Evolutionary conservation across 805 yeast genomes (phyloP).

Genomic region (Teunomyces atbi): DNA sequence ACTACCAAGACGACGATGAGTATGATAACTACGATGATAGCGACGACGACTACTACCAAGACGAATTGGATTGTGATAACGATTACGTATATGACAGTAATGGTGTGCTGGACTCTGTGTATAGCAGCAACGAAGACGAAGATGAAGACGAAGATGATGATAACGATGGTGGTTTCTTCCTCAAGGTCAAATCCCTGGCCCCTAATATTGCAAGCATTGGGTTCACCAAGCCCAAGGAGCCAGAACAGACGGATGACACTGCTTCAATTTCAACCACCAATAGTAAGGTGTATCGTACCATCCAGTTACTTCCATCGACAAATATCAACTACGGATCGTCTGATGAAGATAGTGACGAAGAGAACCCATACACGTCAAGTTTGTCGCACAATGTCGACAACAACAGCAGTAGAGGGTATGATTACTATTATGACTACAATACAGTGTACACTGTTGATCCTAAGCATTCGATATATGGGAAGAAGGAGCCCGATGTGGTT

Average conservation of each 20-base stretch:
- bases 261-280: conserved; percentile 30
- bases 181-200: conserved; percentile 49
- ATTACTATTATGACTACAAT: conserved; percentile 77
- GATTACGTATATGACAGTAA: conserved; percentile 14
- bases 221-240: conserved; percentile 8
- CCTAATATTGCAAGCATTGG: conserved; percentile 23
- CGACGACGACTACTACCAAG: conserved; percentile 4
- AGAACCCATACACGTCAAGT: conserved; percentile 48
- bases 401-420: conserved; percentile 62
- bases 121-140: conserved; percentile 18
- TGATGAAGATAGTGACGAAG: conserved; percentile 62
- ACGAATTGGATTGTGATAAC: conserved; percentile 1
- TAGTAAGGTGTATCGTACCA: conserved; percentile 47
- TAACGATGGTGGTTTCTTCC: conserved; percentile 69
- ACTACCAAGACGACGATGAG: conserved; percentile 27
- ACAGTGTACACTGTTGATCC: conserved; percentile 64
- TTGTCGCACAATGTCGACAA: conserved; percentile 73
- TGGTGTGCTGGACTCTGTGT: not conserved
- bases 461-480: conserved; percentile 38
- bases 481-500: conserved; percentile 36
- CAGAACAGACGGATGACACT: conserved; percentile 20
- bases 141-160: conserved; percentile 48
- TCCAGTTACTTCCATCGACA: conserved; percentile 83
- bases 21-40: conserved; percentile 23
- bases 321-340: conserved; percentile 73